Evolutionary conservation across 1,139 yeast genomes (phyloP), one percentile per base, ranked within the genome.

Genomic region (Kurtzmaniella quercitrusa): DNA sequence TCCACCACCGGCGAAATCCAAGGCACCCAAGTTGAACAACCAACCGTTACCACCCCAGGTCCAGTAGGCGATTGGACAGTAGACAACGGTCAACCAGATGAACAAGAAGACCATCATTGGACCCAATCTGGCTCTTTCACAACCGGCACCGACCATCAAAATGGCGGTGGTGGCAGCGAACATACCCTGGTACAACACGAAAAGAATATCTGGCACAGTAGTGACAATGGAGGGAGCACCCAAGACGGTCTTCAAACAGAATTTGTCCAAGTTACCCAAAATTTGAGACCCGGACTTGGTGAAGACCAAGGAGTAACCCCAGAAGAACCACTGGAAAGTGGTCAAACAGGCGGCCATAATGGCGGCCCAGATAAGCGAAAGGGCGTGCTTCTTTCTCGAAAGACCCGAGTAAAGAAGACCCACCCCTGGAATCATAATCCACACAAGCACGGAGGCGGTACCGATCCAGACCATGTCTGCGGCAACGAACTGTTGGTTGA

Each of bases 1-100:
- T 50, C 97, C 96, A 60, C 98, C 97, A 57, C 98, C 98, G 34
- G 98, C 98, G 62, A 88, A 93, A 68, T 93, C 98, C 48, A 89
- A 77, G 27, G 90, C 83, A 50, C 98, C 98, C 46, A 91, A 74
- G 41, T 68, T 70, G 45, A 75, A 78, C 51, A 91, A 75, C 98
- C 98, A 93, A 41, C 98, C 98, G 46, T 78, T 78, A 27, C 82
- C 77, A 63, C 91, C 93, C 98, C 98, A 93, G 24, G 95, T 86
- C 98, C 98, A 91, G 72, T 85, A 86, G 14, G 98, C 98, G 62
- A 80, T 73, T 46, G 97, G 97, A 63, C 95, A 85, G 74, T 93
- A 93, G 41, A 93, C 98, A 40, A 93, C 79, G n/a, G 98, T 90
- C 68, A 89, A 79, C 97, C 97, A 93, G 54, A 87, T 68, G 65